Conservation (phyloP, 2,329 filamentous ascomycete genomes). For the Alternaria conjuncta region DNA sequence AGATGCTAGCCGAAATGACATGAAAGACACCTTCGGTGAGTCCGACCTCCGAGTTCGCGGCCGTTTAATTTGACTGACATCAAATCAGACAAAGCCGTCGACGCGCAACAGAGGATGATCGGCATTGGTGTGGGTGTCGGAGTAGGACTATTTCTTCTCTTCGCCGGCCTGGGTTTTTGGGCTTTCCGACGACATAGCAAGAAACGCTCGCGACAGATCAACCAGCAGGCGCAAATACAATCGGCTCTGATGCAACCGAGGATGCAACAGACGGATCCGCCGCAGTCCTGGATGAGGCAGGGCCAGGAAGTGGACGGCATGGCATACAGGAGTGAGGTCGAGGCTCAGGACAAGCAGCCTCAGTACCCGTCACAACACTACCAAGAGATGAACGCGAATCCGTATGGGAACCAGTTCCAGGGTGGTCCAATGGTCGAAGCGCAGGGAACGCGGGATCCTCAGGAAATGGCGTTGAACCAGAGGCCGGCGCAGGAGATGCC, state of each 20-base stretch:
- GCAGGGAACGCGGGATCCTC: neutral
- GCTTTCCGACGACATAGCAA: conserved; percentile 3
- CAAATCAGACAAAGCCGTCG: neutral
- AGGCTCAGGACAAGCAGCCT: neutral
- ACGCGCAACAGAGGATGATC: neutral
- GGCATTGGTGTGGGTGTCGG: neutral
- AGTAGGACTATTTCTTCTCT: conserved; percentile 5
- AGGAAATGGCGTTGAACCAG: conserved; percentile 2
- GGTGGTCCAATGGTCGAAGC: neutral
- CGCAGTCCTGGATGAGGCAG: neutral
- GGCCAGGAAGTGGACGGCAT: neutral
- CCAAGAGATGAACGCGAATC: conserved; percentile 3
- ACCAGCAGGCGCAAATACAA: neutral
- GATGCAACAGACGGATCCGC: neutral
- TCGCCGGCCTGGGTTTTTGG: neutral
- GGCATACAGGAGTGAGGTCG: conserved; percentile 4
- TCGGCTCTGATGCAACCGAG: neutral
- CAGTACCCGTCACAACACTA: neutral
- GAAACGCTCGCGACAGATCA: conserved; percentile 3
- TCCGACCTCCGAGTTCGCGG: neutral
- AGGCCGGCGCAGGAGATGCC: neutral
- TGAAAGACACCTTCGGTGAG: neutral
- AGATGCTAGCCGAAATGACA: neutral
- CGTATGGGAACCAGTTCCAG: neutral
- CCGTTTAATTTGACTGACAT: neutral